Conservation (phyloP, 2,329 filamentous ascomycete genomes). For the Neofusicoccum cordaticola region DNA sequence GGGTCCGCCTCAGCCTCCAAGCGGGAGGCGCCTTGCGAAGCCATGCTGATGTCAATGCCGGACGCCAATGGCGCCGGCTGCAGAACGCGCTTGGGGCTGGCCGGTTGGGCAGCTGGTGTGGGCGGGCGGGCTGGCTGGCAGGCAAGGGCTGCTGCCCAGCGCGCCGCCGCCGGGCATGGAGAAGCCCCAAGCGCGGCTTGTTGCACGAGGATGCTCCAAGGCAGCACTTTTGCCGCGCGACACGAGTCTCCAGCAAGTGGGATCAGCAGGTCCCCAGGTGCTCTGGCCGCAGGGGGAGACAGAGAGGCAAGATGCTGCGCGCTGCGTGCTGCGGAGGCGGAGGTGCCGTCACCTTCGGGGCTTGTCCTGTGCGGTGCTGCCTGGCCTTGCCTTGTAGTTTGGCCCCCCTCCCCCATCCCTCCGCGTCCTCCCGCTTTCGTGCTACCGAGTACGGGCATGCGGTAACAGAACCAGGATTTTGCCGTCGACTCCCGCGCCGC, state of each 20-base stretch:
- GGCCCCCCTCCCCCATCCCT: not conserved
- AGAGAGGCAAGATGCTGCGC: not conserved
- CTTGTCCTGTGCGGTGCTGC: not conserved
- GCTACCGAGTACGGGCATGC: constrained; percentile 9
- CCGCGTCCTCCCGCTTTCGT: constrained; percentile 12
- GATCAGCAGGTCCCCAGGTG: not conserved
- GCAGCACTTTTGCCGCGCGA: constrained; percentile 1
- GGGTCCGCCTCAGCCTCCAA: constrained; percentile 9
- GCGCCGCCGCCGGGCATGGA: not conserved
- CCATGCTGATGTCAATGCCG: not conserved
- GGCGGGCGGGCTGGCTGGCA: not conserved
- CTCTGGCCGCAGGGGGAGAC: not conserved
- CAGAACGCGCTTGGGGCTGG: not conserved
- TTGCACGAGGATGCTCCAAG: not conserved
- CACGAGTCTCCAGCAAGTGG: not conserved
- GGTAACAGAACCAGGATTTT: constrained; percentile 8
- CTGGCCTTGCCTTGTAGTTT: not conserved
- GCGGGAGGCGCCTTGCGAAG: constrained; percentile 3
- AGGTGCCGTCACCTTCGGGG: not conserved
- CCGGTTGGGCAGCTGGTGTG: not conserved
- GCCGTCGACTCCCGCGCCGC: constrained; percentile 12
- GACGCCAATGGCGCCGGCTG: constrained; percentile 1
- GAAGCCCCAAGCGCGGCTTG: not conserved
- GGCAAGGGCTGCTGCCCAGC: not conserved
- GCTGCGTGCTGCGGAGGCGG: not conserved